Evolutionary conservation across 768 basidiomycete species (phyloP), one percentile per base, ranked within the genome.

Genomic region (Pluteus cervinus): DNA sequence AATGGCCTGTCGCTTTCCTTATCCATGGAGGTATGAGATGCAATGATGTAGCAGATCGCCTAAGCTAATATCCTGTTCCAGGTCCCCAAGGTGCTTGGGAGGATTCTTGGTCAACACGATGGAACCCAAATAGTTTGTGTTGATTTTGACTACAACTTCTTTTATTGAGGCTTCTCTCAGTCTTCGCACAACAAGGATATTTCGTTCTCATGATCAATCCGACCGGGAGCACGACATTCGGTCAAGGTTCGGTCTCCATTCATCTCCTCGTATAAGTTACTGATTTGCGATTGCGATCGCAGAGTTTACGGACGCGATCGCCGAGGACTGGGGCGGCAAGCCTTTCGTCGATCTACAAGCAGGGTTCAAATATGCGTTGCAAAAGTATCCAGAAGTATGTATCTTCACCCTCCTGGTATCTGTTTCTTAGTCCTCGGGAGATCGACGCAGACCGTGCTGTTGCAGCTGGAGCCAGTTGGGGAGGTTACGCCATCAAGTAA

Each of bases 161-260:
- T 14, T 7, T 15, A 9, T 11, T 31, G 29, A 28, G 28, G 28
- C 37, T 21, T 17, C 40, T 40, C 24, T 5, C 40, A 85, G 79
- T 85, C 7, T 93, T 89, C 48, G 77, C 89, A 8, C 76, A 80
- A 49, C 86, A 89, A 53, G 91, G 94, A 0, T 99, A 97, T 60
- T 81, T 94, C 49, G 75, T 79, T 8, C 71, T 96, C 26, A 70
- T 82, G 21, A 81, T 96, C 49, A 97, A 98, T 55, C 94, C 94
- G 2, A 94, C 92, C 1, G 94, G 94, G 7, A 87, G 84, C 20
- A 97, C 94, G 3, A 82, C 87, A 0, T 96, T 92, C 48, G 92
- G 91, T 3, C 91, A 94, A 73, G 69, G 86, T 80, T 50, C 17
- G 45, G 15, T 23, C 8, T 32, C 30, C 18, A 23, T 47, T 29